Conservation (phyloP, 768 basidiomycete genomes). For the Boletus pseudopeckii region DNA sequence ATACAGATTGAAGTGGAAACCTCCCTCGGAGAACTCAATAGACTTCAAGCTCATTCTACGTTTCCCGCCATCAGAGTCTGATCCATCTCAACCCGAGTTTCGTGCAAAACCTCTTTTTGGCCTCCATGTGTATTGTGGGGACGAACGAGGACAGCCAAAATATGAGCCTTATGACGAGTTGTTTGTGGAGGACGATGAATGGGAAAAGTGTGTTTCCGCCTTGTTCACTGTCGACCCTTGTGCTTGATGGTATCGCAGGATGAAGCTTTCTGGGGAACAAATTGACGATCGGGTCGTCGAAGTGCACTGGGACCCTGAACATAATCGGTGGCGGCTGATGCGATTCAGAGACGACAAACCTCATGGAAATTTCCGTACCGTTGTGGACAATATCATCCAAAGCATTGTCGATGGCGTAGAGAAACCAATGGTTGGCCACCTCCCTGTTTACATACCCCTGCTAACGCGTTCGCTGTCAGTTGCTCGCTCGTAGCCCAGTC, state of each 20-base stretch:
- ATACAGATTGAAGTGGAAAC: constrained; percentile 94
- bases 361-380: constrained; percentile 80
- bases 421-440: constrained; percentile 65
- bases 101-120: constrained; percentile 82
- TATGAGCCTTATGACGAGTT: constrained; percentile 87
- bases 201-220: constrained; percentile 71
- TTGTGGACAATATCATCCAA: constrained; percentile 85
- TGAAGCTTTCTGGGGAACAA: constrained; percentile 83
- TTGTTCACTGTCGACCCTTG: not conserved
- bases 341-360: constrained; percentile 94
- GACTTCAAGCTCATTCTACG: constrained; percentile 96
- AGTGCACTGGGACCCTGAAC: constrained; percentile 79
- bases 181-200: constrained; percentile 84
- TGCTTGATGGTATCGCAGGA: constrained; percentile 41
- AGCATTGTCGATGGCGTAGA: constrained; percentile 95
- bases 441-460: constrained; percentile 2
- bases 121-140: constrained; percentile 80
- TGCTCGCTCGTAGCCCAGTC: constrained; percentile 57
- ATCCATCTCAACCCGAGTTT: constrained; percentile 69
- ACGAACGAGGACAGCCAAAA: constrained; percentile 45
- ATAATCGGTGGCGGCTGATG: constrained; percentile 81
- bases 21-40: constrained; percentile 94
- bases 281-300: constrained; percentile 93
- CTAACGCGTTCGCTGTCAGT: constrained; percentile 40
- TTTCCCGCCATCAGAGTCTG: constrained; percentile 65